Evolutionary conservation across 2,329 filamentous ascomycete species (phyloP), one percentile per base, ranked within the genome.

Genomic region (Fusarium succisae): DNA sequence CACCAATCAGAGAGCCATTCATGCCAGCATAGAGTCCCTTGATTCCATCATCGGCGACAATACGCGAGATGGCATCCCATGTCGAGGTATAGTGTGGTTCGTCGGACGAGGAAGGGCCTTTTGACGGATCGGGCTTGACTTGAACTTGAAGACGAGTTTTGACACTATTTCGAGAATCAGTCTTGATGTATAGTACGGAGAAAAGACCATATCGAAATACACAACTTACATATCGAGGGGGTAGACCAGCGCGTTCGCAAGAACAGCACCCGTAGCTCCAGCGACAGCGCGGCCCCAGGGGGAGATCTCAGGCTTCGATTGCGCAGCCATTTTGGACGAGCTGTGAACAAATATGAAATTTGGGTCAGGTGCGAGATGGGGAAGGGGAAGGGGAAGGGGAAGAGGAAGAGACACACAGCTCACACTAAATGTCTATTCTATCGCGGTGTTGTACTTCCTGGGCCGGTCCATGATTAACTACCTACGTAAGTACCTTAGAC

Each of bases 61-160:
- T 98, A 80, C 94, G 95, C 69, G 87, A 88, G 73, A 99, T 92
- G 37, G 96, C 96, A 83, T 99, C 94, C 86, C 94, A 88, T 15
- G 95, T 96, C 58, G 94, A 96, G 45, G 90, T 87, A 83, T 99
- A 99, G 84, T 98, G 94, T 63, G 89, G 87, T 56, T 76, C 77
- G 44, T 88, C 84, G 70, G 80, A 81, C 47, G 81, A 79, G 45
- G 81, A 87, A 77, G 64, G 78, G 73, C 84, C 86, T 66, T 86
- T 83, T 38, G 84, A 80, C 53, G 87, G 86, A 70, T 95, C 97
- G 61, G 77, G 67, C n/a, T 69, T 66, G 48, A 97, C 92, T 83
- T 99, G 96, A 37, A 98, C 96, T 84, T 99, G 96, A 38, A 99
- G 89, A 66, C 95, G 92, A 55, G 96, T 99, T 86, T 99, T 99